Base-by-base conservation (phyloP, 768 basidiomycete species). In the Boletus tylopilopsis region DNA sequence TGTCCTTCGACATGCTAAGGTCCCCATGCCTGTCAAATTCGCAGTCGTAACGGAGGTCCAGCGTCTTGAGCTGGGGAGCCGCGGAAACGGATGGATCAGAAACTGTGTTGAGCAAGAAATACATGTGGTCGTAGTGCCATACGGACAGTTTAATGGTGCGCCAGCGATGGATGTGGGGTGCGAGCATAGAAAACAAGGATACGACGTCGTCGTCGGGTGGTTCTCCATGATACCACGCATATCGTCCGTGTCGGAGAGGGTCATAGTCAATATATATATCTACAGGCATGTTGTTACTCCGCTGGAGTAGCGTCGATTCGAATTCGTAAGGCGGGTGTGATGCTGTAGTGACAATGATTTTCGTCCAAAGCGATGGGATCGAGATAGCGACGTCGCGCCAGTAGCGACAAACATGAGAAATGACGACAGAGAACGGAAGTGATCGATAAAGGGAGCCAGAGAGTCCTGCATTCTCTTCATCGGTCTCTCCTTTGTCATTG, bases 41-140 rank as follows among this genome's bases (percentile, higher is more conserved):
- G 23, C 81, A 79, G 62, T 81, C 76, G 53, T 77, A 77, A n/a
- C n/a, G n/a, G n/a, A 88, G 65, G 43, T 75, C 68, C 18, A 88
- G 68, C 3, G 62, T 64, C 50, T 80, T 76, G 24, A 87, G 78
- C 25, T 75, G 58, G 6, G 82, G 75, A 15, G 86, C 84, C 4
- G 68, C 57, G 2, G 76, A 64, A 41, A 74, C 69, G 35, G 54
- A 58, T 19, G 53, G 54, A 50, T 64, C 54, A 10, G 77, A 71
- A 33, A 82, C 66, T 0, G 72, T 65, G 5, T 59, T 57, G 30
- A 85, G 70, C 12, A 78, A 60, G 70, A 15, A 78, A 60, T 25
- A 57, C 36, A 52, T 73, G 68, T 61, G 80, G 78, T 65, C 78
- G 48, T 61, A 60, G 59, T 80, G 82, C 29, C 0, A 64, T 57